Percentiles rank a stretch among this genome's conserved stretches.
These are phyloP conservation scores for Spergularia marina DNA, from an alignment of 148 eudicot genomes.

Conservation along the genomic window DNA sequence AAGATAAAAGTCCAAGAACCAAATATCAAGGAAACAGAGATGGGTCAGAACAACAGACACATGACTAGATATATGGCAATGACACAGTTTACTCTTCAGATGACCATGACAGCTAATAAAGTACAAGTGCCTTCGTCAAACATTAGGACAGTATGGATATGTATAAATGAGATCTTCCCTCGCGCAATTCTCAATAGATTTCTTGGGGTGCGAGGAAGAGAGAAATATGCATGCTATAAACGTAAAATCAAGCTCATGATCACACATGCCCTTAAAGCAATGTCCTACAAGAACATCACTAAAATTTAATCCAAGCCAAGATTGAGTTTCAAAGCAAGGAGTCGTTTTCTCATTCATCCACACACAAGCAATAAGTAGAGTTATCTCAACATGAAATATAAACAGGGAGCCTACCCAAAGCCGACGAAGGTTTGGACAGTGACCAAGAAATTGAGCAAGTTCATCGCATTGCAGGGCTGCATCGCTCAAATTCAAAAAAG, in stretches of 20 bases:
- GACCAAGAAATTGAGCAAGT: slow-evolving; percentile 55
- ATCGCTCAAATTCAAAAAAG: slow-evolving; percentile 70
- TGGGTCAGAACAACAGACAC: too few relatives aligned
- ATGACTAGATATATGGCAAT: too few relatives aligned
- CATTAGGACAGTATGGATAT: background rate
- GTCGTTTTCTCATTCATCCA: background rate
- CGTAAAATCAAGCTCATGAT: too few relatives aligned
- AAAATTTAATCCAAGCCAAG: background rate
- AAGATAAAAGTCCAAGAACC: too few relatives aligned
- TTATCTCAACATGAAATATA: background rate
- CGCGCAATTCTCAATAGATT: background rate
- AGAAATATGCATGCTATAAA: background rate
- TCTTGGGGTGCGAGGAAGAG: background rate
- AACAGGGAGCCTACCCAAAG: slow-evolving; percentile 62
- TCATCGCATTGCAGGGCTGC: slow-evolving; percentile 49
- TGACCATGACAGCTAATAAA: background rate
- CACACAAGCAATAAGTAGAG: background rate
- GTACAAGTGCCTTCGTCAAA: background rate
- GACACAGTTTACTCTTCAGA: too few relatives aligned
- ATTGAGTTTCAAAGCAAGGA: background rate
- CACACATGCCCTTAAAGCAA: too few relatives aligned
- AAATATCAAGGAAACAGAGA: too few relatives aligned
- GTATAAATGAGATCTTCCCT: background rate
- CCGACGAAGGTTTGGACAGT: slow-evolving; percentile 66
- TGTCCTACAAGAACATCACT: background rate